Evolutionary conservation across 108 stramenopile species (phyloP), one percentile per base, ranked within the genome.

Genomic region (Seminavis robusta): DNA sequence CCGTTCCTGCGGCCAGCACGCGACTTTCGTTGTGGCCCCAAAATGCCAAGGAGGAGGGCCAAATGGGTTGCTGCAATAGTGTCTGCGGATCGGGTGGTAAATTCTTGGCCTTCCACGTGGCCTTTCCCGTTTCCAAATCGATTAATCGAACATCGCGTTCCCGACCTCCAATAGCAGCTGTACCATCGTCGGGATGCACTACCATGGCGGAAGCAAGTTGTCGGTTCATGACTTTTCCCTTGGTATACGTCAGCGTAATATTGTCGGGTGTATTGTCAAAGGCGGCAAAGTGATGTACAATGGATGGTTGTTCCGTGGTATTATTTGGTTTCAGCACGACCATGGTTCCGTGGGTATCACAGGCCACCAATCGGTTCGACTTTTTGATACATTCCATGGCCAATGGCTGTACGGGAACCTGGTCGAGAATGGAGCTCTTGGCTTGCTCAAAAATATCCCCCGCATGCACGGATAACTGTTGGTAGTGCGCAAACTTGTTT

Each of bases 91-190:
- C 84, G 5, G 90, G 84, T 31, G 86, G 76, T 36, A 88, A 42
- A 70, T 92, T 92, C 59, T 92, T 92, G 19, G 87, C 78, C 59
- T 90, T 92, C 82, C 84, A 92, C 4, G 85, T 49, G 0, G 65
- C 39, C 28, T 77, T 64, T 1, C 81, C 80, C 47, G 65, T 84
- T 47, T 65, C 65, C 37, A 87, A 20, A 77, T 92, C 91, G 25
- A 81, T 39, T 9, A 88, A 7, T 8, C 66, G 54, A 1, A 76
- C 69, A n/a, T 81, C 83, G 27, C 90, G 73, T 46, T 92, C 90
- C 32, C 84, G 65, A 33, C 91, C 91, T 15, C 84, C 83, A 0
- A 92, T 47, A 4, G 86, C 91, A 17, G 82, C 54, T 33, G 67
- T 39, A 6, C 45, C 44, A 25, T 60, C 56, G 13, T 19, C 26